Evolutionary conservation across 352 stramenopile genomes (phyloP), one percentile per base, ranked within the genome.

Genomic region (Pythium monospermum): DNA sequence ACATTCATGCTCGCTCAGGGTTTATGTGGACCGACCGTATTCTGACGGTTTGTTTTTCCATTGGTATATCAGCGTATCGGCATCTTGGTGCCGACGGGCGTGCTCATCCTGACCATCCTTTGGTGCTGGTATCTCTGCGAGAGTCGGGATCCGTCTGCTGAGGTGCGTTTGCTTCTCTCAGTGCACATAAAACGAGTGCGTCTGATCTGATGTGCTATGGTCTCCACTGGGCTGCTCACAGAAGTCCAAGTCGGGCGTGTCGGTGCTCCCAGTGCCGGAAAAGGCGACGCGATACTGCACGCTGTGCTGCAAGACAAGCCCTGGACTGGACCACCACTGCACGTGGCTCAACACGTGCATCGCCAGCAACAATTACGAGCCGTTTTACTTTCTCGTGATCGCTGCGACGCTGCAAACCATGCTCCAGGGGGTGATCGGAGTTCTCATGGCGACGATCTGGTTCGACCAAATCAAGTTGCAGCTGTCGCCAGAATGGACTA

Each of bases 331-430:
- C 40, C 83, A 94, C 54, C 83, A 94, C 57, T 94, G 83, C 66
- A 91, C 83, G 18, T 94, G 83, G 81, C 67, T 94, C 44, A 94
- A 94, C 56, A 94, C 83, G 6, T 91, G 83, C 60, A 91, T 94
- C 40, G 80, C 72, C 11, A 78, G 87, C 52, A 82, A 60, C 50
- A 91, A 94, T 57, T 94, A 94, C 59, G 80, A 85, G 44, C 66
- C 82, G 5, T 95, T 95, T 44, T 95, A 89, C 58, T 76, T 64
- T 21, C 57, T 95, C 12, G 81, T 93, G 15, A 53, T 86, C 16
- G 66, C 70, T 15, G 67, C 77, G 35, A 82, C 76, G 23, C 57
- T 75, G 11, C 66, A 89, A 59, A 83, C 74, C 1, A 25, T 78
- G 27, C 57, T 85, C 32, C 80, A 93, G 57, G 69, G 76, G 0